A percentile compares a stretch with the other conserved stretches of the same genome.
Conservation (phyloP, 2,329 filamentous ascomycete genomes). For the Colletotrichum sp. region DNA sequence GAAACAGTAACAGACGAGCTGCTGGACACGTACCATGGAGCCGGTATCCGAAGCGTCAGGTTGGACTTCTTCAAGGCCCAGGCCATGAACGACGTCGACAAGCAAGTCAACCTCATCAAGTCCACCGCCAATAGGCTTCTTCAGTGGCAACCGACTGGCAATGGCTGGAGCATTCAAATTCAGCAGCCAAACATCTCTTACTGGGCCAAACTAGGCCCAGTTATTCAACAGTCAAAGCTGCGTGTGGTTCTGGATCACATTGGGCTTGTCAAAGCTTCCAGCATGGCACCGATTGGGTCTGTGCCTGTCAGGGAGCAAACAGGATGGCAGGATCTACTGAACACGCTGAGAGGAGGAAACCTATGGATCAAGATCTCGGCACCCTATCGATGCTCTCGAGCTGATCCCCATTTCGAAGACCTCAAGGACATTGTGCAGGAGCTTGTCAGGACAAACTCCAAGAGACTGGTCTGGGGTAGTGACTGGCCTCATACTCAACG, state of each 20-base stretch:
- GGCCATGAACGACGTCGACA: not conserved
- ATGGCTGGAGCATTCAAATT: not conserved
- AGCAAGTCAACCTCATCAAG: not conserved
- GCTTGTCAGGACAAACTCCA: not conserved
- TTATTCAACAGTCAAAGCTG: not conserved
- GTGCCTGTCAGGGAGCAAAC: not conserved
- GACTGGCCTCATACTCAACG: not conserved
- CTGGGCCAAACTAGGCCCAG: not conserved
- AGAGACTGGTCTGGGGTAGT: not conserved
- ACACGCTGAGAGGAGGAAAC: not conserved
- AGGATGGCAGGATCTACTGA: not conserved
- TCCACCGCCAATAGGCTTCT: not conserved
- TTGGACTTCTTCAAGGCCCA: not conserved
- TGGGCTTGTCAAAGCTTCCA: not conserved
- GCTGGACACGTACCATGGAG: not conserved
- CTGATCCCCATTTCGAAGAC: not conserved
- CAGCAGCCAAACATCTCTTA: not conserved
- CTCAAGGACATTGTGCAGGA: not conserved
- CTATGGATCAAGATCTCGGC: not conserved
- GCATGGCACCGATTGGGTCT: not conserved
- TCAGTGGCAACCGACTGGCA: not conserved
- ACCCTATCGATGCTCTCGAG: not conserved
- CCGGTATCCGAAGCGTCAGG: not conserved
- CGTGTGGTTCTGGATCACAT: not conserved
- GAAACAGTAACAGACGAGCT: not conserved